Percentiles rank a stretch among this genome's conserved stretches.
These are phyloP conservation scores for Crataegus laevigata DNA, from an alignment of 306 rosid genomes.

Conservation along the genomic window DNA sequence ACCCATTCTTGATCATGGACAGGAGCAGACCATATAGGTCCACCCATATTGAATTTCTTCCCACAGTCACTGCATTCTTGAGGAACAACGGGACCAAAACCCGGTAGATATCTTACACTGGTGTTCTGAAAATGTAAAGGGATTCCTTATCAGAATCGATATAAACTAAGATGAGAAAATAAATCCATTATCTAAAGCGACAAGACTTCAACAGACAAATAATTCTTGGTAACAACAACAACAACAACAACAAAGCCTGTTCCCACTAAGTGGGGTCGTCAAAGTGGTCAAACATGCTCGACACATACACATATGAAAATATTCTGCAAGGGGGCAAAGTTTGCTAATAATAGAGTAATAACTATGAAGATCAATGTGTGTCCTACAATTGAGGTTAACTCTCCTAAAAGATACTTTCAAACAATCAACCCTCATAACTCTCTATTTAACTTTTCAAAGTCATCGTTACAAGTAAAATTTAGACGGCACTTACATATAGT, in stretches of 20 bases:
- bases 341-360: neutral
- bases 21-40: constrained; percentile 96
- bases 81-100: constrained; percentile 82
- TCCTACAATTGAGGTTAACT: neutral
- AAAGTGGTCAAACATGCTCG: neutral
- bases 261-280: too few species aligned
- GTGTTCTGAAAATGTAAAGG: constrained; percentile 50
- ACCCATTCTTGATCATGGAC: constrained; percentile 98
- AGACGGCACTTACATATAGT: neutral
- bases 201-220: neutral
- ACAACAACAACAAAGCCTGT: too few species aligned
- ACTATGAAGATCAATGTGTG: neutral
- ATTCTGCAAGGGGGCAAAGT: neutral
- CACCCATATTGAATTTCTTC: constrained; percentile 89
- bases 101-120: constrained; percentile 77
- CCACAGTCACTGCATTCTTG: constrained; percentile 92
- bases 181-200: neutral
- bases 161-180: neutral
- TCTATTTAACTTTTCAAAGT: neutral
- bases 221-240: neutral
- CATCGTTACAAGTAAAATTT: neutral
- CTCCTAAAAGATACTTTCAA: neutral
- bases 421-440: neutral
- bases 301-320: neutral
- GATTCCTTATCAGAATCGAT: neutral